A percentile compares a stretch with the other conserved stretches of the same genome.
Evolutionary conservation across 805 yeast genomes (phyloP).

Genomic region (Starmerella vaccinii): DNA sequence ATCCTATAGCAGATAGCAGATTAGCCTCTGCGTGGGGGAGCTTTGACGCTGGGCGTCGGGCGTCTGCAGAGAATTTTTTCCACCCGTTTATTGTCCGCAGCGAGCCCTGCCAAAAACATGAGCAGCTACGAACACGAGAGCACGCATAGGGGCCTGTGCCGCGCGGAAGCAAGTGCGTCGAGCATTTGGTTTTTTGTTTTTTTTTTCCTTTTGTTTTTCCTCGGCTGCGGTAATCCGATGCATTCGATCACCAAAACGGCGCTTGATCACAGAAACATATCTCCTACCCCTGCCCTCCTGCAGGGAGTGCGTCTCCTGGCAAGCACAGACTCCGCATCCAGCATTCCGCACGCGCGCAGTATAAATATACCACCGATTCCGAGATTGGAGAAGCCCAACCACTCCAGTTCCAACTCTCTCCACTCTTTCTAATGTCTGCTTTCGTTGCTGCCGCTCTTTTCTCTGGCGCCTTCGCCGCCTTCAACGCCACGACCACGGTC

Average conservation of each 20-base stretch:
- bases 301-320: not conserved
- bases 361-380: not conserved
- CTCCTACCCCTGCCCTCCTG: not conserved
- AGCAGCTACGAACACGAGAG: too few species aligned
- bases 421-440: conserved; percentile 9
- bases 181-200: too few species aligned
- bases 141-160: too few species aligned
- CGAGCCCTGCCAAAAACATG: too few species aligned
- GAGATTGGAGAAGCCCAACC: not conserved
- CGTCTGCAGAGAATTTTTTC: too few species aligned
- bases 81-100: too few species aligned
- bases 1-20: not conserved
- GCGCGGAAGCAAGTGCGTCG: too few species aligned
- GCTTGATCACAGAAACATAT: not conserved
- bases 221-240: not conserved
- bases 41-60: too few species aligned
- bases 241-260: not conserved
- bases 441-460: conserved; percentile 38
- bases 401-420: not conserved
- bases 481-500: conserved; percentile 23
- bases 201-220: not conserved
- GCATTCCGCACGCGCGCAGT: conserved; percentile 1
- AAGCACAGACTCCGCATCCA: conserved; percentile 1
- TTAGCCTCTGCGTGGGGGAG: not conserved
- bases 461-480: conserved; percentile 42